A percentile compares a stretch with the other conserved stretches of the same genome.
Conservation (phyloP, 345 rosid genomes). For the Brassica rapa region DNA sequence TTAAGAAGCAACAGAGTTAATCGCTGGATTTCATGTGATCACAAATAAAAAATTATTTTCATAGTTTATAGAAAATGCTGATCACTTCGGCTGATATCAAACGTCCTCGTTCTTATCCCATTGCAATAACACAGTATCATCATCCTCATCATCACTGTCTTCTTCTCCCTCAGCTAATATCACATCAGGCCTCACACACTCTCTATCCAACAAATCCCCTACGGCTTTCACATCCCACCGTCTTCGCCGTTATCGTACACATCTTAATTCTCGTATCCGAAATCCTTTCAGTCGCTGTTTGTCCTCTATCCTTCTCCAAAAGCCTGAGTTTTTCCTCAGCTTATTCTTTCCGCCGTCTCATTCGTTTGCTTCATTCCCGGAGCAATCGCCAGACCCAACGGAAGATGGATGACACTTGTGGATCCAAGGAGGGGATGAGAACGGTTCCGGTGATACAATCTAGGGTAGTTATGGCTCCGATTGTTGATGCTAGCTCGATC, state of each 20-base stretch:
- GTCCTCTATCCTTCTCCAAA: constrained; percentile 49
- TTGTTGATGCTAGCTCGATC: constrained; percentile 33
- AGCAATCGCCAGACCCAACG: constrained; percentile 18
- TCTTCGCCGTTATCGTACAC: constrained; percentile 40
- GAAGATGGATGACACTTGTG: constrained; percentile 44
- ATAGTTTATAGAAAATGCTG: too few relatives aligned
- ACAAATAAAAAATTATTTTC: too few relatives aligned
- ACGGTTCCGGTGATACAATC: constrained; percentile 31
- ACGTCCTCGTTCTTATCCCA: constrained; percentile 60
- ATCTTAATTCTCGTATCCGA: constrained; percentile 67
- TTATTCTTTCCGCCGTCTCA: constrained; percentile 25
- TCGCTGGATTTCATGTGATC: background rate
- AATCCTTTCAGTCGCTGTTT: constrained; percentile 48
- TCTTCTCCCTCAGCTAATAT: constrained; percentile 50
- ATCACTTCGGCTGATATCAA: too few relatives aligned
- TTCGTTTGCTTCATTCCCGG: constrained; percentile 19
- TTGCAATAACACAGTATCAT: constrained; percentile 48
- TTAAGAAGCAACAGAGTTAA: too few relatives aligned
- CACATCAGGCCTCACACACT: constrained; percentile 85
- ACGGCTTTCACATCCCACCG: constrained; percentile 38
- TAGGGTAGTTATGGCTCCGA: constrained; percentile 36
- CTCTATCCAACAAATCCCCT: constrained; percentile 73
- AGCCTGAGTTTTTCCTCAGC: constrained; percentile 35
- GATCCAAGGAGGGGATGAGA: constrained; percentile 53
- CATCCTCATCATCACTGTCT: constrained; percentile 38